phyloP scores from a whole-genome alignment of 108 stramenopile genomes.

The Skeletonema potamos region DNA sequence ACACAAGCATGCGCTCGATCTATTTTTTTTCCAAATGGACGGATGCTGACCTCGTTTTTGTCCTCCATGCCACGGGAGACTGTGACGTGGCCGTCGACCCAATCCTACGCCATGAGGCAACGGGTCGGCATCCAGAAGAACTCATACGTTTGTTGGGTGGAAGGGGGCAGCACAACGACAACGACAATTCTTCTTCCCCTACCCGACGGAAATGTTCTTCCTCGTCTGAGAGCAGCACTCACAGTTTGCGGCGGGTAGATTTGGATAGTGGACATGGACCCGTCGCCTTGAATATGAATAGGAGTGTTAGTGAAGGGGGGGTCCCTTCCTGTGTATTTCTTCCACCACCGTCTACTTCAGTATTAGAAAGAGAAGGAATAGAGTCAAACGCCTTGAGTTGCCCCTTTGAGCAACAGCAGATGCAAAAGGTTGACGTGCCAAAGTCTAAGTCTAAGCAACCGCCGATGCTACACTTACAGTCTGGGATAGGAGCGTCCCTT shows the following conservation, averaged over 20 bases:
- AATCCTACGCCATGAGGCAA: neutral
- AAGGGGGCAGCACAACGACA: neutral
- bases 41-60: neutral
- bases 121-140: neutral
- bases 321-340: neutral
- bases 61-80: neutral
- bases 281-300: neutral
- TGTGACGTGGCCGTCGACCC: neutral
- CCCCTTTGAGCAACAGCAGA: neutral
- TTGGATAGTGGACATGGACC: neutral
- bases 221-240: no score
- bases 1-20: neutral
- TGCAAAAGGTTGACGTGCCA: neutral
- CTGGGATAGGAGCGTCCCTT: neutral
- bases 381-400: no score
- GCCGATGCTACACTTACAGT: neutral
- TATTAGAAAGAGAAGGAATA: neutral
- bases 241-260: no score
- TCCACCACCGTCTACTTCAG: neutral
- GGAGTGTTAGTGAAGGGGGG: neutral
- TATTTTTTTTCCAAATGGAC: neutral
- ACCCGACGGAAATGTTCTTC: neutral
- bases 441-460: neutral
- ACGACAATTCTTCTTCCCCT: neutral
- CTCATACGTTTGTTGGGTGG: neutral